A percentile compares a stretch with the other conserved stretches of the same genome.
Evolutionary conservation across 1,284 basidiomycete species (phyloP).

Genomic region (Chiua sp.): DNA sequence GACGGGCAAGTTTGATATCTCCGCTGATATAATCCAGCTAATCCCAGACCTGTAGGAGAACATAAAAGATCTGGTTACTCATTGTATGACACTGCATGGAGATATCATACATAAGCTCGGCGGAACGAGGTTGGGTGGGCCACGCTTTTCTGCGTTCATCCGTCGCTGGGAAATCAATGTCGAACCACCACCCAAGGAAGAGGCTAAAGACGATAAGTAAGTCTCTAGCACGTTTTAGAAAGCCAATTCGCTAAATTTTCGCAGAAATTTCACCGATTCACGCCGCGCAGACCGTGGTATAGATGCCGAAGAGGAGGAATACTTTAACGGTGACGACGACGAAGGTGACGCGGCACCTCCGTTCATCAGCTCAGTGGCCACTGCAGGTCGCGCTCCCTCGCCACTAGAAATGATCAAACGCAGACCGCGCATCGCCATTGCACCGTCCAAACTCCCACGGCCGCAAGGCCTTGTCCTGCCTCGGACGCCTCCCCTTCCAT

Average conservation of each 20-base stretch:
- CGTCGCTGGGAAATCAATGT: conserved; percentile 91
- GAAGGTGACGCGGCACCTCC: conserved; percentile 41
- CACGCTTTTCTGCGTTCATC: conserved; percentile 77
- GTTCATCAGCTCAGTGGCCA: conserved; percentile 39
- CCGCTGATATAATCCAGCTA: conserved; percentile 6
- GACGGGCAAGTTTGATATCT: conserved; percentile 60
- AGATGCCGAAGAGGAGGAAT: conserved; percentile 85
- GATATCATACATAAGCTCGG: conserved; percentile 70
- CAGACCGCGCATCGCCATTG: conserved; percentile 54
- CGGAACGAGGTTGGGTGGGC: conserved; percentile 62
- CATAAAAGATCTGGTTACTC: conserved; percentile 82
- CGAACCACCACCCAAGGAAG: conserved; percentile 73
- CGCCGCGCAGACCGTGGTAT: conserved; percentile 54
- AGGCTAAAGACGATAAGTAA: conserved; percentile 44
- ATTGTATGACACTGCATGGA: conserved; percentile 84
- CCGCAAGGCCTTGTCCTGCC: conserved; percentile 41
- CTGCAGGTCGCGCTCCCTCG: conserved; percentile 42
- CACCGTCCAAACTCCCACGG: conserved; percentile 44
- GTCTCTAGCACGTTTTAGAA: conserved; percentile 2
- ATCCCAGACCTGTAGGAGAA: conserved; percentile 67
- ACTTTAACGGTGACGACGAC: conserved; percentile 86
- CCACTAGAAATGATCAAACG: conserved; percentile 55
- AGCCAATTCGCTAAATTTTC: conserved; percentile 25
- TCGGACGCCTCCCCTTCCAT: conserved; percentile 57
- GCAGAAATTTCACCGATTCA: conserved; percentile 45